Evolutionary conservation across 331 rosid species (phyloP), one percentile per base, ranked within the genome.

Genomic region (Quercus tomentella): DNA sequence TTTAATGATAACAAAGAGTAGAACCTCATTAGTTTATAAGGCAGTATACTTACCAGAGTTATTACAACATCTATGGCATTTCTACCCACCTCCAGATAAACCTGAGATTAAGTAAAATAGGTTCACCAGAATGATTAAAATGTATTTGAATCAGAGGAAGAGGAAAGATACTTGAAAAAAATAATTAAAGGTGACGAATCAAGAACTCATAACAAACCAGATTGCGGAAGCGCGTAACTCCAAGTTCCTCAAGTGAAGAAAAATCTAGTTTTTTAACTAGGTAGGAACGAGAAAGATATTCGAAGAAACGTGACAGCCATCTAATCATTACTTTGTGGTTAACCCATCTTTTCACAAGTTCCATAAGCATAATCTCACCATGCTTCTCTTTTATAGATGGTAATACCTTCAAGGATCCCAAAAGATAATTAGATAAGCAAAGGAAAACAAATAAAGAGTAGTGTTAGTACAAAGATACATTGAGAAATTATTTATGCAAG

Each of bases 241-340:
- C 98, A 68, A 90, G 92, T 37, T 67, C 84, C 31, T 71, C 67
- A 6, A 92, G 89, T 1, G 80, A 14, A 5, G 88, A 89, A 75
- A 88, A 90, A 14, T 49, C 17, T 23, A 93, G 82, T 41, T 88
- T 84, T 6, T 90, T 86, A 4, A 84, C 84, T 76, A 91, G 77
- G 73, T 87, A 93, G 77, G 82, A 89, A 7, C 94, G 88, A 79
- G 91, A 94, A 15, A 91, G 89, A 84, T 93, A 93, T 70, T 82
- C 30, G 66, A 93, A 93, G 83, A 91, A 88, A 35, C 92, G 96
- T 6, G 91, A 87, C 70, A 87, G 84, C 97, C 94, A 91, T 85
- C 94, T 88, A 57, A 88, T 91, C 89, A 93, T 84, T 28, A 88
- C 74, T 81, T 88, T 91, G 70, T 89, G 92, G 69, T 88, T 91